Percentiles rank a stretch among this genome's conserved stretches.
phyloP scores from a whole-genome alignment of 148 eudicot genomes.

The Dianthus caryophyllus region DNA sequence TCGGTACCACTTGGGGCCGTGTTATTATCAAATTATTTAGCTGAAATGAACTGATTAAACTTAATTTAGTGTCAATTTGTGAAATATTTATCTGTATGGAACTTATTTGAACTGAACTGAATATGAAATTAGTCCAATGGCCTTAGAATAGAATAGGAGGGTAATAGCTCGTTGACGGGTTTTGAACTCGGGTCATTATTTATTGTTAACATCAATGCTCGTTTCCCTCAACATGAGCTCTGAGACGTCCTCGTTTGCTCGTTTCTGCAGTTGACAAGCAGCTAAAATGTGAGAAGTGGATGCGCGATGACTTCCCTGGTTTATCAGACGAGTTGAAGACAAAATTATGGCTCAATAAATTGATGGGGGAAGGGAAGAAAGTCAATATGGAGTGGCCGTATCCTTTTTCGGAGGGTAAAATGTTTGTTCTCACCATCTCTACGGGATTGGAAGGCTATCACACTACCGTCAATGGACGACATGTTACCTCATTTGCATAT shows the following conservation, averaged over 20 bases:
- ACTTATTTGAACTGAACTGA: too few relatives aligned
- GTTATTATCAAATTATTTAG: too few relatives aligned
- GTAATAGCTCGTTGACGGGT: too few relatives aligned
- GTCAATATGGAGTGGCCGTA: constrained; percentile 57
- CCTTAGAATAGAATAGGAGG: too few relatives aligned
- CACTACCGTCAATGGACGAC: constrained; percentile 71
- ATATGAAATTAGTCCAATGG: too few relatives aligned
- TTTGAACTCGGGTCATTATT: too few relatives aligned
- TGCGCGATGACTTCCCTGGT: constrained; percentile 37
- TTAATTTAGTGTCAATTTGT: too few relatives aligned
- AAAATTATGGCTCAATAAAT: constrained; percentile 56
- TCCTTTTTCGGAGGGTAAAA: constrained; percentile 65
- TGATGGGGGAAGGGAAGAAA: constrained; percentile 57
- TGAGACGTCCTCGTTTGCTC: not conserved
- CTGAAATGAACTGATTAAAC: too few relatives aligned
- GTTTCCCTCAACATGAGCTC: too few relatives aligned
- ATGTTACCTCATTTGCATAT: constrained; percentile 68
- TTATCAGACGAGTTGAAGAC: constrained; percentile 46
- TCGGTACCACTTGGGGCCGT: too few relatives aligned
- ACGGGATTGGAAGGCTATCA: constrained; percentile 89
- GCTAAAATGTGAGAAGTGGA: constrained; percentile 80
- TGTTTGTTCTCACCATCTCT: constrained; percentile 65
- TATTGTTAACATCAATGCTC: too few relatives aligned
- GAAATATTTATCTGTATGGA: too few relatives aligned
- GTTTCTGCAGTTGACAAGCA: constrained; percentile 63